These are phyloP conservation scores for Glutinoglossum americanum DNA, from an alignment of 495 filamentous ascomycete species.

Conservation along the genomic window DNA sequence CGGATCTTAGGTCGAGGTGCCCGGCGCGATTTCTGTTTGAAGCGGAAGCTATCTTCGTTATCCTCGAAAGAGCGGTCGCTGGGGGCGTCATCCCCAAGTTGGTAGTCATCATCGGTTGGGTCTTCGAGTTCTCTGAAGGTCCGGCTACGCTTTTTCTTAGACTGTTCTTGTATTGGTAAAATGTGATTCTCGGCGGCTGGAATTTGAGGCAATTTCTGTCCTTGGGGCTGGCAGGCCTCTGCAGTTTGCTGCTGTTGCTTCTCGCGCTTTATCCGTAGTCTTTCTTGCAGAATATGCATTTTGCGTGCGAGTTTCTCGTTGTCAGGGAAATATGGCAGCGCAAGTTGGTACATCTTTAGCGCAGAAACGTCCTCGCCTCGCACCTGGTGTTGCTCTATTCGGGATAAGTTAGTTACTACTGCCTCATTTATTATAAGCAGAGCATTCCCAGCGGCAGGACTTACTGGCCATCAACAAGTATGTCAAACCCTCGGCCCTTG, in stretches of 20 bases:
- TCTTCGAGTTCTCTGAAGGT: neutral
- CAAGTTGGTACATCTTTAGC: slow-evolving; percentile 68
- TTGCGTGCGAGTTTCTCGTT: slow-evolving; percentile 63
- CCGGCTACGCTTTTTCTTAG: slow-evolving; percentile 4
- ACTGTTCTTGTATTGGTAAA: slow-evolving; percentile 14
- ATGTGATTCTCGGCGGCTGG: slow-evolving; percentile 8
- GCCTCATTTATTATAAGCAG: neutral
- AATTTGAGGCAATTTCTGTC: neutral
- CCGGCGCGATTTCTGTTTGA: slow-evolving; percentile 17
- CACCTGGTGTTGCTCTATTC: slow-evolving; percentile 51
- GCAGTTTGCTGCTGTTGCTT: neutral
- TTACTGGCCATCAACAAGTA: slow-evolving; percentile 60
- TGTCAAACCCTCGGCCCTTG: slow-evolving; percentile 56
- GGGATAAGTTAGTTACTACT: neutral
- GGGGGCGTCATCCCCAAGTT: slow-evolving; percentile 11
- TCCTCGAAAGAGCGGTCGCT: slow-evolving; percentile 18
- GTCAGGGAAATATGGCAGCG: slow-evolving; percentile 64
- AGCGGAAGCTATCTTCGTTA: slow-evolving; percentile 19
- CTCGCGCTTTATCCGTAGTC: slow-evolving; percentile 25
- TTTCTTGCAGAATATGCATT: slow-evolving; percentile 46
- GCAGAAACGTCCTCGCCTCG: slow-evolving; percentile 59
- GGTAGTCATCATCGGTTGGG: neutral
- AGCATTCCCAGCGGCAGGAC: neutral
- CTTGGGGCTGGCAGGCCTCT: slow-evolving; percentile 18
- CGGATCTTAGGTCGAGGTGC: slow-evolving; percentile 6